Evolutionary conservation across 306 rosid genomes (phyloP), one percentile per base, ranked within the genome.

Genomic region (Cyamopsis tetragonoloba): DNA sequence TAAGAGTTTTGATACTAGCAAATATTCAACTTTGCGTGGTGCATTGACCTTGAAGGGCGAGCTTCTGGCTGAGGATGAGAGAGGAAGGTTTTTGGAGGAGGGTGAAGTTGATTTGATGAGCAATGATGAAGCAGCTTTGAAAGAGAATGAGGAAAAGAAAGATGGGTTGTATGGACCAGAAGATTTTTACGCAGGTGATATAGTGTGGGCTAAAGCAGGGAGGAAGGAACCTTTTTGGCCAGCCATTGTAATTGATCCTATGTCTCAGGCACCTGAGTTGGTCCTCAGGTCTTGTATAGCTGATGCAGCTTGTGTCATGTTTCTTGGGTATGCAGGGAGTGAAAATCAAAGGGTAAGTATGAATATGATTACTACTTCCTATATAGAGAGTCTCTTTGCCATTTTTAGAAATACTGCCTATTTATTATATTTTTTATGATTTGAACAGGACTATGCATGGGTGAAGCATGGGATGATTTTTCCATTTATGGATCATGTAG

Each of bases 151-250:
- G 14, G 73, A 57, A 68, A 81, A 78, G 73, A 79, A 66, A 71
- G 83, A 79, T 32, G 91, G 86, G 41, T 58, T 79, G 13, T 95
- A 77, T 74, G 99, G 99, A 47, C 99, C 97, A 0, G 99, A 91
- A 73, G 92, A 95, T 68, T 95, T 95, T 73, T 91, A 95, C 70
- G 89, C 96, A 0, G 85, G 95, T 34, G 99, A 95, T 56, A 83
- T 85, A 75, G 97, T 95, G 72, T 95, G 99, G 99, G 99, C 99
- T 34, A 95, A 87, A 83, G 88, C 99, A 2, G 92, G 97, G 62
- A 88, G 77, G 43, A 86, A 84, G 74, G 99, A 95, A 80, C 99
- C 99, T 17, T 88, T 88, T 77, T 95, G 99, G 99, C 99, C 99
- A 8, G 99, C 99, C 79, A 80, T 95, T 79, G 97, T 95, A 15